phyloP scores from a whole-genome alignment of 2,329 filamentous ascomycete genomes.

The Bipolaris gigantea region DNA sequence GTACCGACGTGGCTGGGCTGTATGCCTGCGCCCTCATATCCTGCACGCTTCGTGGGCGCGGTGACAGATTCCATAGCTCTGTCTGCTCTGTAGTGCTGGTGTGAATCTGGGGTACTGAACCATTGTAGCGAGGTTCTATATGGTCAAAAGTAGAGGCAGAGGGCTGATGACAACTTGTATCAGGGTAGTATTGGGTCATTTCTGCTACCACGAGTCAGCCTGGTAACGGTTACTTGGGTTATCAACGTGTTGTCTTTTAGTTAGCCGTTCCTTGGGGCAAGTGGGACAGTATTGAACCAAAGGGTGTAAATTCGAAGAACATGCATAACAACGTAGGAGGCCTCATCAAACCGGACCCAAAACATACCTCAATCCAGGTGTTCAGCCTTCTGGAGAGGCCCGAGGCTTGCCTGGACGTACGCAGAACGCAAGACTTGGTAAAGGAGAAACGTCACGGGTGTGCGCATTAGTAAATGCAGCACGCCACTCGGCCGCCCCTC shows the following conservation, averaged over 20 bases:
- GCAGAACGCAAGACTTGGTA: slow-evolving; percentile 20
- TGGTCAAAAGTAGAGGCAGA: slow-evolving; percentile 23
- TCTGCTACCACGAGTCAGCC: slow-evolving; percentile 31
- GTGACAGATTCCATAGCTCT: slow-evolving; percentile 24
- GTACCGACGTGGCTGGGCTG: slow-evolving; percentile 24
- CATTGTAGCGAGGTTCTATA: slow-evolving; percentile 15
- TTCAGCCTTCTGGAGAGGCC: slow-evolving; percentile 31
- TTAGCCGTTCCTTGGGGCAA: neutral
- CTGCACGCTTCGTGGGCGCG: slow-evolving; percentile 17
- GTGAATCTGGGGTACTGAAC: slow-evolving; percentile 12
- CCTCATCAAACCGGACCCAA: slow-evolving; percentile 2
- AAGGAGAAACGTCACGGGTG: slow-evolving; percentile 27
- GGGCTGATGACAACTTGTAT: slow-evolving; percentile 12
- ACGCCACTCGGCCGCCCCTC: slow-evolving; percentile 33
- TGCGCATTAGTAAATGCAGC: slow-evolving; percentile 41
- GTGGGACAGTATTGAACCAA: neutral
- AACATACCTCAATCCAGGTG: slow-evolving; percentile 4
- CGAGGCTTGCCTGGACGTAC: slow-evolving; percentile 32
- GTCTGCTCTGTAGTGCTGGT: slow-evolving; percentile 7
- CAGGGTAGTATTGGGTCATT: slow-evolving; percentile 35
- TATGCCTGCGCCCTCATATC: slow-evolving; percentile 9
- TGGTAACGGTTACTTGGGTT: slow-evolving; percentile 12
- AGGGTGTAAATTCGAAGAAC: neutral
- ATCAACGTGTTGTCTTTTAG: neutral
- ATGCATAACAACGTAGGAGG: neutral